These are phyloP conservation scores for Gaultheria prostrata DNA, from an alignment of 148 eudicot species.

Conservation along the genomic window DNA sequence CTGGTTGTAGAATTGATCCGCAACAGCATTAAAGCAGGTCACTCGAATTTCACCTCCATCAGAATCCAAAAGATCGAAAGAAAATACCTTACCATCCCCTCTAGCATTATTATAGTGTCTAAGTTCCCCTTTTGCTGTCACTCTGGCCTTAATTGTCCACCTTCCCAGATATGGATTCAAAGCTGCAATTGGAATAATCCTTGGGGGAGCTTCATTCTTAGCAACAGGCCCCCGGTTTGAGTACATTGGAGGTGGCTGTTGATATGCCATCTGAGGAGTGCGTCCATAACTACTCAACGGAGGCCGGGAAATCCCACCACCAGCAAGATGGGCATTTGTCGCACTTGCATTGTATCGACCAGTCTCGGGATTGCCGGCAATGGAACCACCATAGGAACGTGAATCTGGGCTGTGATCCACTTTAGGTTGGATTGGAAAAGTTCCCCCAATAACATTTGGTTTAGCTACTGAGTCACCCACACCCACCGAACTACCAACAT, in stretches of 20 bases:
- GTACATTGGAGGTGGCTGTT: constrained; percentile 68
- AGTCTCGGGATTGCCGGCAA: constrained; percentile 33
- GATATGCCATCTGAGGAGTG: constrained; percentile 51
- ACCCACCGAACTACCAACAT: constrained; percentile 31
- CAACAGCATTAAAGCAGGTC: constrained; percentile 91
- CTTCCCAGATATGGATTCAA: constrained; percentile 82
- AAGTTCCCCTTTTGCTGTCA: constrained; percentile 73
- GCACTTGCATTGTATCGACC: constrained; percentile 34
- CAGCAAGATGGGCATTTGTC: constrained; percentile 28
- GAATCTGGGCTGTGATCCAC: constrained; percentile 23
- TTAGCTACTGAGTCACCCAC: constrained; percentile 32
- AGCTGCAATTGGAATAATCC: constrained; percentile 80
- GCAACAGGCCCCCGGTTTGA: constrained; percentile 73
- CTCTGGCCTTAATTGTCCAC: constrained; percentile 98
- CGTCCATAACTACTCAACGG: constrained; percentile 43
- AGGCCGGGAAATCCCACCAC: constrained; percentile 38
- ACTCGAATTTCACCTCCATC: constrained; percentile 91
- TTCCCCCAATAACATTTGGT: constrained; percentile 32
- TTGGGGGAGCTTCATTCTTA: constrained; percentile 76
- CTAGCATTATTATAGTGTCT: constrained; percentile 66
- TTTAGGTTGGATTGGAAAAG: constrained; percentile 33
- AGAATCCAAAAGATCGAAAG: constrained; percentile 91
- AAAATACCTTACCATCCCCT: constrained; percentile 91
- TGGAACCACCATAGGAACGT: constrained; percentile 44
- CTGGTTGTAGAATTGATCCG: constrained; percentile 67